phyloP scores from a whole-genome alignment of 1,284 basidiomycete species.

The Tylopilus sp. region DNA sequence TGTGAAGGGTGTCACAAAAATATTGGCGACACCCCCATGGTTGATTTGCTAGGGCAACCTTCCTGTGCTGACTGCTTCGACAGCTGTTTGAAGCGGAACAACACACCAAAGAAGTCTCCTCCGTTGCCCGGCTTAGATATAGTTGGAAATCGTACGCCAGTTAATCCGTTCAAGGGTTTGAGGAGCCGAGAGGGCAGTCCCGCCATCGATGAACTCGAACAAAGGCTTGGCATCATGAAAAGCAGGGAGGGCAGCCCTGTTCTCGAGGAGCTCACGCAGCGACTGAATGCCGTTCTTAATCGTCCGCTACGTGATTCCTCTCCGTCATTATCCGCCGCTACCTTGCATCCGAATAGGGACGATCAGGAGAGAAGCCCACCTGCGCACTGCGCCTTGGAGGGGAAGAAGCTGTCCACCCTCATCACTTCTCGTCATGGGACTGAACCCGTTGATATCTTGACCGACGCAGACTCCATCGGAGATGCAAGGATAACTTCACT shows the following conservation, averaged over 20 bases:
- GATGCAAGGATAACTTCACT: slow-evolving; percentile 5
- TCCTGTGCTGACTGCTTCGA: slow-evolving; percentile 77
- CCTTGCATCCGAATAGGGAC: slow-evolving; percentile 8
- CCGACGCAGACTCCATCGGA: slow-evolving; percentile 2
- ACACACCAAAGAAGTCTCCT: slow-evolving; percentile 39
- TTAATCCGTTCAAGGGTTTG: slow-evolving; percentile 36
- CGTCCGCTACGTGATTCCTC: slow-evolving; percentile 32
- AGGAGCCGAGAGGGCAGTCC: slow-evolving; percentile 49
- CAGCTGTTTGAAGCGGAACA: slow-evolving; percentile 57
- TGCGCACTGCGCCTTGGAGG: slow-evolving; percentile 26
- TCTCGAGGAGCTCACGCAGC: slow-evolving; percentile 53
- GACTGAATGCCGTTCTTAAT: slow-evolving; percentile 45
- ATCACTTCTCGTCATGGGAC: slow-evolving; percentile 3
- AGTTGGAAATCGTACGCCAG: slow-evolving; percentile 37
- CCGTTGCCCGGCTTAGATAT: slow-evolving; percentile 30
- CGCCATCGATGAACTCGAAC: slow-evolving; percentile 53
- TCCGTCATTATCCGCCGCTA: slow-evolving; percentile 11
- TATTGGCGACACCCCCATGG: slow-evolving; percentile 69
- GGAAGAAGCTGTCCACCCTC: slow-evolving; percentile 17
- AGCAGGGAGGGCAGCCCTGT: slow-evolving; percentile 62
- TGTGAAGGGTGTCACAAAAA: slow-evolving; percentile 69
- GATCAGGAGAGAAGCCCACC: slow-evolving; percentile 33
- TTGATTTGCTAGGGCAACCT: slow-evolving; percentile 74
- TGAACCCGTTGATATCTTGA: slow-evolving; percentile 5
- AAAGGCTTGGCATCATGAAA: slow-evolving; percentile 50